Base-by-base conservation (phyloP, 495 filamentous ascomycete species). In the Penicillium macrosclerotiorum region DNA sequence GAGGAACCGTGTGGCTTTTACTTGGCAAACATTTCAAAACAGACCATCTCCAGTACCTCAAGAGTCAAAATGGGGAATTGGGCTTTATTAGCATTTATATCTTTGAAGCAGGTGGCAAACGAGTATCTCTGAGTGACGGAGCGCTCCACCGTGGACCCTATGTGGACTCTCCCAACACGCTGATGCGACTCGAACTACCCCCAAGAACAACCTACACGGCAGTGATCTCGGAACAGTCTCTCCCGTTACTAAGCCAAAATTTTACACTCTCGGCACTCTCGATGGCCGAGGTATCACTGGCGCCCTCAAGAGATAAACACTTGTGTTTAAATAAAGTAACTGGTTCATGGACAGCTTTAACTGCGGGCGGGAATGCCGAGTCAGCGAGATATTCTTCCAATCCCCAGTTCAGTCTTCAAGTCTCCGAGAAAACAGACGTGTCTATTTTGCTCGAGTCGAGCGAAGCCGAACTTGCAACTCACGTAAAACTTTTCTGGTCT, bases 131-230 rank as follows among this genome's bases (percentile, higher is more conserved):
- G 9, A 80, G 75, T 40, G 87, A 92, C 40, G 77, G 75, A 8
- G 74, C 80, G 14, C 61, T 86, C 4, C 71, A 85, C 52, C 77
- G 83, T 31, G 84, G 86, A 1, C 83, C 87, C n/a, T 95, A 86
- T 52, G 90, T 97, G 26, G 91, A 96, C 62, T 92, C 90, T 2
- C 90, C 91, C 9, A 95, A 97, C 60, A 94, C 86, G 8, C 80
- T 97, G 11, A 82, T 93, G 23, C 81, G 84, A 43, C 75, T 94
- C 30, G 81, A 87, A 8, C 74, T 88, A 48, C 63, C 77, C 18
- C 59, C 80, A 14, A 57, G 67, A 18, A 70, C 73, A 16, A 70
- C 74, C 1, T 91, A 90, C 57, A 97, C 92, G 0, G 67, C 89
- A 14, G 90, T 91, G 17, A 75, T 90, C 25, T 82, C 87, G 8